Base-by-base conservation (phyloP, 148 eudicot genomes). In the Chenopodium suecicum region DNA sequence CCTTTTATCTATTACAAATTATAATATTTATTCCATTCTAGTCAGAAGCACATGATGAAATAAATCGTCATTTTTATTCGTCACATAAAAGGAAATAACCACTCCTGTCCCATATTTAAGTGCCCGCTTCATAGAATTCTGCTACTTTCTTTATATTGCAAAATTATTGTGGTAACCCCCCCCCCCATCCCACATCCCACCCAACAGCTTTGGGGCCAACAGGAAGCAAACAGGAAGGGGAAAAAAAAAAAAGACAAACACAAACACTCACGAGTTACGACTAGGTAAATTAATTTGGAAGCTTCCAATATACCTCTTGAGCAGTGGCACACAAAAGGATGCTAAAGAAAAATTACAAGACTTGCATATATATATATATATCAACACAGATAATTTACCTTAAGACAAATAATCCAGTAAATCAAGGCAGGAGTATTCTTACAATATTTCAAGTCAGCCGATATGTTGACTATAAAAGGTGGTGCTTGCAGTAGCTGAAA, bases 401-500 rank as follows among this genome's bases (percentile, higher is more conserved):
- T 1, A 23, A 37, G 50, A 7, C 46, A 37, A 9, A 74, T 29
- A 34, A 60, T 37, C 34, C 67, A 84, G 48, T 16, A 78, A 23
- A 62, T 7, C 31, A 54, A 62, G 47, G 41, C 81, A 68, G 25
- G 62, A 72, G 70, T 79, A 74, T 75, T 58, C 86, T 84, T 91
- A 96, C 99, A 91, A 79, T 84, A 94, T 87, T 96, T 96, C 78
- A 96, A 85, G 82, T 96, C 99, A 83, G 92, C 98, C 64, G 91
- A 85, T 80, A 77, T 84, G 86, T 87, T 84, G 72, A 94, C 88
- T 79, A 88, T 69, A 75, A 78, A 85, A 46, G 98, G 98, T 52
- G 99, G 90, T 75, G 97, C 98, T 86, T 91, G 95, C 86, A 96
- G 89, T 58, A 94, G 93, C 89, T 92, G 99, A 84, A 96, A 94